Evolutionary conservation across 2,329 filamentous ascomycete genomes (phyloP), one percentile per base, ranked within the genome.

Genomic region (Penicillium janthinellum): DNA sequence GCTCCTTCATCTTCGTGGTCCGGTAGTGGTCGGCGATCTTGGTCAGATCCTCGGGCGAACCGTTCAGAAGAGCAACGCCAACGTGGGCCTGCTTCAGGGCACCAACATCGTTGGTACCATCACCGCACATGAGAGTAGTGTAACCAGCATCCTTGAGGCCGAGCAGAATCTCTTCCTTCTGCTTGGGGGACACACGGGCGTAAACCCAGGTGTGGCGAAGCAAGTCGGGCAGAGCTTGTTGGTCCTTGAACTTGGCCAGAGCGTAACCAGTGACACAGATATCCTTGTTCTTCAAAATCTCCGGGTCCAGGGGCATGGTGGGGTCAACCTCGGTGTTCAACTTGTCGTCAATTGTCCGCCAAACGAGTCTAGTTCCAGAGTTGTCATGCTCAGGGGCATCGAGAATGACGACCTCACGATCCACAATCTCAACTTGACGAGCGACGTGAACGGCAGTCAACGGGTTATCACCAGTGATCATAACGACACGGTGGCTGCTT

Each of bases 391-490:
- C 95, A 22, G 95, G 95, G 2, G 94, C 92, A 75, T 99, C 95
- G 28, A 99, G 83, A 68, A 99, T 98, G 60, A 98, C 84, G 56
- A 95, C 91, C 37, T 98, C 93, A 58, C 95, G 89, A 71, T 99
- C 95, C 15, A 99, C 92, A 75, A 99, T 99, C 75, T 99, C 95
- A 28, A 99, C 95, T 75, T 97, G 89, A 62, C 90, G 88, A 15
- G 95, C 95, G 58, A 99, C 95, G 73, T 99, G 94, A 11, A 96
- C 91, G 65, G 95, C 95, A 42, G 95, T 99, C 54, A 99, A 84
- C 12, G 95, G 94, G 75, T 99, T 99, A 77, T 99, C 95, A 73
- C 95, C 95, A 61, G 95, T 99, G 67, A 99, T 99, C 95, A 99
- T 99, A 68, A 99, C 90, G 49, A 96, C 92, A 69, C 95, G 91